Base-by-base conservation (phyloP, 768 basidiomycete species). In the Strobilomyces confusus region DNA sequence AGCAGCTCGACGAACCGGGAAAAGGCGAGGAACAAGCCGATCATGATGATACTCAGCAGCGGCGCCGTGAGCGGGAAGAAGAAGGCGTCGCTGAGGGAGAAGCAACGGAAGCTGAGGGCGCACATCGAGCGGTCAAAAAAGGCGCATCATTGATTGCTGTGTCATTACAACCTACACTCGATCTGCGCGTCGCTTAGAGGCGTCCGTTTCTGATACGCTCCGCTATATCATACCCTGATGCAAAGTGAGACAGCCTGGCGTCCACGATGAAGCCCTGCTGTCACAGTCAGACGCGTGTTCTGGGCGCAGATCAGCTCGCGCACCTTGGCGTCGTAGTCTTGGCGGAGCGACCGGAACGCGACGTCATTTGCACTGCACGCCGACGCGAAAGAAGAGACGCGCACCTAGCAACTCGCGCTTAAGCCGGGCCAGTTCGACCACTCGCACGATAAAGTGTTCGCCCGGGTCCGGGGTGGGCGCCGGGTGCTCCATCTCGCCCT, bases 1-100 rank as follows among this genome's bases (percentile, higher is more conserved):
- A 92, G 90, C 70, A 92, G 89, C 65, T 85, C 88, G 51, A 95
- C 94, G 32, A 97, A 97, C 70, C 78, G 83, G 65, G 91, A 95
- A 74, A 97, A 97, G 81, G 82, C 84, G 36, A 81, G 88, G 67
- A 94, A 95, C 69, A 97, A 98, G 70, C 94, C 94, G 23, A 80
- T 95, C 59, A 95, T 95, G 94, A 93, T 92, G 91, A 84, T 92
- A 49, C 72, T 92, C 57, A 78, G 84, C 46, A 90, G 87, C 54
- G 79, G 79, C 1, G 82, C 84, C 2, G 88, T 92, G n/a, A 76
- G 77, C 58, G 77, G 88, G 1, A 92, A 93, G 75, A 92, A 89
- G 75, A 90, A 87, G 73, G 84, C 84, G 22, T 87, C 85, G 1
- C 68, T 93, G 62, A 76, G 83, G 59, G 86, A 92, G 55, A 93